phyloP scores from a whole-genome alignment of 1,284 basidiomycete species.

The Fistulinella cinereoalba region DNA sequence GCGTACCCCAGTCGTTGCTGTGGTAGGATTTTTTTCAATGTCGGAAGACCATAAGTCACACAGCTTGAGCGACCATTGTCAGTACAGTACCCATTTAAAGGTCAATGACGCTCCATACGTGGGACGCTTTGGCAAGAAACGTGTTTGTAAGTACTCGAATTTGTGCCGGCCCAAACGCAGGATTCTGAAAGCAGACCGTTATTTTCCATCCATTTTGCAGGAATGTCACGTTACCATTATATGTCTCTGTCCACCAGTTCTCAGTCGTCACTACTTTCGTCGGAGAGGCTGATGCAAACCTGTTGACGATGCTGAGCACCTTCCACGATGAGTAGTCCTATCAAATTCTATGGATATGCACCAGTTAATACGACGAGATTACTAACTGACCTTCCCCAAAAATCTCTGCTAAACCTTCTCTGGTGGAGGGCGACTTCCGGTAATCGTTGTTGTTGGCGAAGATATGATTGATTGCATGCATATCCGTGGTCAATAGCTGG shows the following conservation, averaged over 20 bases:
- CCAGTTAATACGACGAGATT: too few species aligned
- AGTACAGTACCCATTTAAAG: neutral
- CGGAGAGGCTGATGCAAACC: conserved; percentile 9
- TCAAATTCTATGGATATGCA: neutral
- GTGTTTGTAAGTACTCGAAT: conserved; percentile 24
- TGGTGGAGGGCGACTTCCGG: conserved; percentile 31
- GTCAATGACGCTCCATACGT: conserved; percentile 34
- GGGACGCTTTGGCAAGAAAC: conserved; percentile 51
- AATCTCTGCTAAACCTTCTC: conserved; percentile 19
- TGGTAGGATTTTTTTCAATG: conserved; percentile 23
- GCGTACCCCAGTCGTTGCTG: conserved; percentile 7
- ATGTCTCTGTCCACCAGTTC: conserved; percentile 13
- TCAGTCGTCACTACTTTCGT: neutral
- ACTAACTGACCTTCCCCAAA: conserved; percentile 30
- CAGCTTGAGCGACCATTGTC: conserved; percentile 33
- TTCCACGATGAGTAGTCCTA: conserved; percentile 21
- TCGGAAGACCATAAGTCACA: conserved; percentile 44
- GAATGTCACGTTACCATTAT: conserved; percentile 14
- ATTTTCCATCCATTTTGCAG: neutral
- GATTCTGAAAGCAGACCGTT: neutral
- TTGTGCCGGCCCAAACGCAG: neutral
- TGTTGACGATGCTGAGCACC: conserved; percentile 26
- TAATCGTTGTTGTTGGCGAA: conserved; percentile 35
- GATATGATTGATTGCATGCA: conserved; percentile 37
- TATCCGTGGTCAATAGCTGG: conserved; percentile 33